Evolutionary conservation across 306 rosid genomes (phyloP).

Genomic region (Cicer bijugum): DNA sequence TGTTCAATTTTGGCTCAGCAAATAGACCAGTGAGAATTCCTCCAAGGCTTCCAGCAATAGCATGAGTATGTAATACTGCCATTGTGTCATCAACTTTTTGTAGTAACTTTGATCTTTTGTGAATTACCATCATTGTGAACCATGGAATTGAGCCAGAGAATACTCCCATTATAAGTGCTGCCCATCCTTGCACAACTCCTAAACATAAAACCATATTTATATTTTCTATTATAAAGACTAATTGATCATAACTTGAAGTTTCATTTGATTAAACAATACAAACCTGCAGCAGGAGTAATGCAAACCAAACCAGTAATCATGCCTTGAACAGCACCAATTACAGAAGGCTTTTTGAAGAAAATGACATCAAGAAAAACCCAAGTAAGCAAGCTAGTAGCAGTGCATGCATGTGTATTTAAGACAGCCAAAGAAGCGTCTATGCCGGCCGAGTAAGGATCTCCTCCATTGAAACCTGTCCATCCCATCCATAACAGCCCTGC

Average conservation of each 20-base stretch:
- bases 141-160: slow-evolving; percentile 57
- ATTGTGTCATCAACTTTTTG: slow-evolving; percentile 59
- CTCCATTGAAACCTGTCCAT: slow-evolving; percentile 65
- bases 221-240: too few relatives aligned
- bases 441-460: slow-evolving; percentile 52
- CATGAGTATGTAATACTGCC: slow-evolving; percentile 63
- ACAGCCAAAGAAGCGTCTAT: slow-evolving; percentile 54
- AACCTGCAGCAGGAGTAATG: slow-evolving; percentile 65
- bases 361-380: slow-evolving; percentile 61
- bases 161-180: slow-evolving; percentile 58
- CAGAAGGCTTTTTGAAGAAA: slow-evolving; percentile 56
- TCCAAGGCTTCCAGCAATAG: slow-evolving; percentile 57
- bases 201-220: background rate
- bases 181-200: slow-evolving; percentile 65
- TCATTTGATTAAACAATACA: too few relatives aligned
- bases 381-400: slow-evolving; percentile 61
- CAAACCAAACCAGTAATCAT: slow-evolving; percentile 64
- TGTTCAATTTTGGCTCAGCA: slow-evolving; percentile 51
- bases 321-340: slow-evolving; percentile 65
- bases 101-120: slow-evolving; percentile 54
- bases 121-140: slow-evolving; percentile 61
- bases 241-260: too few relatives aligned
- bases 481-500: slow-evolving; percentile 62
- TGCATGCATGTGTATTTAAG: slow-evolving; percentile 58
- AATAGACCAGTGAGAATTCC: slow-evolving; percentile 57